Base-by-base conservation (phyloP, 2,329 filamentous ascomycete species). In the Ascochyta viciae-villosae region DNA sequence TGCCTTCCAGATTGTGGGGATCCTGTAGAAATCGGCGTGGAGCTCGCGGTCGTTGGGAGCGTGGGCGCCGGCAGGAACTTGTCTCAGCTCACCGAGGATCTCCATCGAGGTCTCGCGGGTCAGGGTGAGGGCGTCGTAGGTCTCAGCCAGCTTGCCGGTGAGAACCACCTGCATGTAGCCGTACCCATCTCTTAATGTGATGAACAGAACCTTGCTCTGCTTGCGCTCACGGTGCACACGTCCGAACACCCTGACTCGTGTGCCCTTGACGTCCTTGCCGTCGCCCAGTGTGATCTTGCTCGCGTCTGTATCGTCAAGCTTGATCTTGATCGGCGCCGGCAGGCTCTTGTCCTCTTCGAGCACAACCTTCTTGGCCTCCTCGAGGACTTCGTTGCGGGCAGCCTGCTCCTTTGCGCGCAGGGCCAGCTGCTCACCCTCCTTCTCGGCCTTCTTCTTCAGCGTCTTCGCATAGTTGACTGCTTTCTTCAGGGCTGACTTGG, bases 111-210 rank as follows among this genome's bases (percentile, higher is more conserved):
- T 95, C 78, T 94, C 92, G 60, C 89, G 87, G 29, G 91, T 91
- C 66, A 97, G 85, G 23, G 89, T 92, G 66, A 96, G 81, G 60
- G 91, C 90, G 72, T 96, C 92, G 80, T 96, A 96, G n/a, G 91
- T 94, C 82, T 92, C 92, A 64, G 91, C 89, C 67, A 98, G 83
- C 61, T 92, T 84, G 54, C 92, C 92, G 3, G 87, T 85, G 64
- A 97, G 81, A 60, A 96, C 84, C 72, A 91, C 93, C 81, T 96
- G 92, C 75, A 98, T 82, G 71, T 88, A 88, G 50, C 90, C 91
- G 70, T 93, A 91, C 55, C 93, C 93, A 73, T 96, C 91, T 61
- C 88, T 83, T 61, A 96, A 81, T n/a, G 89, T 94, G 72, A 96
- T 83, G 78, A 96, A 97, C 52, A 92, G 88, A 62, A 91, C 85